A percentile compares a stretch with the other conserved stretches of the same genome.
Conservation (phyloP, 1,284 basidiomycete genomes). For the Tilletia horrida region DNA sequence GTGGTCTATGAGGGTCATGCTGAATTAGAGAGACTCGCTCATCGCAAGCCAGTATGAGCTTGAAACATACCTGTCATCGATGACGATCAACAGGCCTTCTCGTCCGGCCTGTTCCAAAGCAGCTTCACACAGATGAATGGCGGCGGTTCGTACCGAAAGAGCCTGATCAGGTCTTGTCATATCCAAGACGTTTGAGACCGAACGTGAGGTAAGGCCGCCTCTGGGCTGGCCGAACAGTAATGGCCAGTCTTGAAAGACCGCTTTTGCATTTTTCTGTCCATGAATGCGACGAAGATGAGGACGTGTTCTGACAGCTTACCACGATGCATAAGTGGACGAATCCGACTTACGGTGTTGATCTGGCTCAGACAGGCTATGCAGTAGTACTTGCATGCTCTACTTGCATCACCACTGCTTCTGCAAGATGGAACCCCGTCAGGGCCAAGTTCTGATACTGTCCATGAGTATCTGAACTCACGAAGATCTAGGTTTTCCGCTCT, state of each 20-base stretch:
- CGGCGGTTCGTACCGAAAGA: not conserved
- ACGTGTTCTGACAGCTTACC: no score
- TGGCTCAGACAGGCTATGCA: slow-evolving; percentile 9
- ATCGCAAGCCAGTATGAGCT: not conserved
- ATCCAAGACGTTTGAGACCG: not conserved
- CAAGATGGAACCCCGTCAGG: no score
- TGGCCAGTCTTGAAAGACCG: slow-evolving; percentile 10
- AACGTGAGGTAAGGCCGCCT: not conserved
- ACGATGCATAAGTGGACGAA: not conserved
- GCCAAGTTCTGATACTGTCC: no score
- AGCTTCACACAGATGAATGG: slow-evolving; percentile 2
- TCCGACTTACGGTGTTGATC: not conserved
- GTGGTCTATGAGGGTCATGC: not conserved
- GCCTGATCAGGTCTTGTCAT: slow-evolving; percentile 11
- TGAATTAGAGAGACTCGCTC: no score
- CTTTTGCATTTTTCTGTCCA: not conserved
- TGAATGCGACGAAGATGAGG: no score
- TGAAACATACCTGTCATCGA: slow-evolving; percentile 15
- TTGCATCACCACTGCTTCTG: not conserved
- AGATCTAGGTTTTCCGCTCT: not conserved
- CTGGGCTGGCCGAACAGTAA: not conserved
- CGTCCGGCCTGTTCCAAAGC: not conserved
- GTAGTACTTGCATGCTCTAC: slow-evolving; percentile 10
- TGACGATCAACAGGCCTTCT: slow-evolving; percentile 5
- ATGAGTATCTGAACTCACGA: slow-evolving; percentile 8